Evolutionary conservation across 352 stramenopile species (phyloP).

Genomic region (Globisporangium cylindrosporum): DNA sequence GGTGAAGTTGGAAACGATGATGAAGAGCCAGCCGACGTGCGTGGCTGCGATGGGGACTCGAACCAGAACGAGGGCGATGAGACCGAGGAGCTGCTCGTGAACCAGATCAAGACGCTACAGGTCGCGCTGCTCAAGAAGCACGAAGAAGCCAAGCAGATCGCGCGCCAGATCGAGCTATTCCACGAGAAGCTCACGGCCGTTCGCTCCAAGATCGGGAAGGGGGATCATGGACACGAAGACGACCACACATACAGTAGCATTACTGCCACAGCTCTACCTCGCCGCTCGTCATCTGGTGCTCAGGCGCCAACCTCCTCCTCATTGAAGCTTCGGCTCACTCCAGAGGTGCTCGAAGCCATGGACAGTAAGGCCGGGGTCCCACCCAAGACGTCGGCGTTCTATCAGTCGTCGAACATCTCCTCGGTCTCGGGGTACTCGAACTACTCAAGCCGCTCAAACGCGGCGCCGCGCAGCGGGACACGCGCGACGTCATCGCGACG

Average conservation of each 20-base stretch:
- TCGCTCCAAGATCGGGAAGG: slow-evolving; percentile 17
- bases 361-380: slow-evolving; percentile 48
- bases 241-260: not conserved
- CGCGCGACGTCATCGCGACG: slow-evolving; percentile 5
- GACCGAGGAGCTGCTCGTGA: slow-evolving; percentile 51
- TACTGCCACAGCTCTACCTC: slow-evolving; percentile 12
- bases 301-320: slow-evolving; percentile 9
- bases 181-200: slow-evolving; percentile 52
- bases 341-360: slow-evolving; percentile 57
- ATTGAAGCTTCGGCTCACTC: slow-evolving; percentile 48
- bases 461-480: slow-evolving; percentile 22
- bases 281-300: not conserved
- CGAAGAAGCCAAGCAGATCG: slow-evolving; percentile 73
- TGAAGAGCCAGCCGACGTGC: slow-evolving; percentile 17
- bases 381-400: slow-evolving; percentile 41
- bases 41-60: slow-evolving; percentile 28
- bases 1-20: slow-evolving; percentile 11
- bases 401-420: slow-evolving; percentile 62
- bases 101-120: slow-evolving; percentile 69
- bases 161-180: slow-evolving; percentile 46
- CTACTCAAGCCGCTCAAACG: slow-evolving; percentile 34
- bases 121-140: slow-evolving; percentile 68
- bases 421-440: slow-evolving; percentile 64
- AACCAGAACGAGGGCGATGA: slow-evolving; percentile 70
- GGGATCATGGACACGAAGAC: slow-evolving; percentile 5